These are phyloP conservation scores for Ustilago trichophora DNA, from an alignment of 1,284 basidiomycete genomes.

Conservation along the genomic window DNA sequence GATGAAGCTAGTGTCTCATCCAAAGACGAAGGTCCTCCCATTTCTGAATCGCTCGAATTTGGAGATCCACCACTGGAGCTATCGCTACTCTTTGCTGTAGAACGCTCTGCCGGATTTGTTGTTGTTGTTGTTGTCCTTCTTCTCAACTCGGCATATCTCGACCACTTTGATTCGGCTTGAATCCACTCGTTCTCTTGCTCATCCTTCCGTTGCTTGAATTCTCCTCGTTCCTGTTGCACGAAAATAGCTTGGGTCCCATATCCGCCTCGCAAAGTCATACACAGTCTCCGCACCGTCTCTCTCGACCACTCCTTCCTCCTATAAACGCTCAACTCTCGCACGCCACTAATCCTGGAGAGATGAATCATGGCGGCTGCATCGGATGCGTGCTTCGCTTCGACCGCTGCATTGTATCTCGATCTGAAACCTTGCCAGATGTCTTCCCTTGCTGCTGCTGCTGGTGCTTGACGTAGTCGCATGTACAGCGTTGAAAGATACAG, in stretches of 20 bases:
- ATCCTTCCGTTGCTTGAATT: background rate
- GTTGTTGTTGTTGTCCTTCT: background rate
- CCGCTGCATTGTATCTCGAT: background rate
- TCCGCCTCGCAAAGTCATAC: background rate
- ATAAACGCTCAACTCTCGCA: conserved; percentile 25
- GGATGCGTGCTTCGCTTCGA: conserved; percentile 15
- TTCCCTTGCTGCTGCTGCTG: background rate
- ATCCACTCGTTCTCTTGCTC: background rate
- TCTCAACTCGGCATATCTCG: conserved; percentile 12
- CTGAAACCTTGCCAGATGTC: conserved; percentile 15
- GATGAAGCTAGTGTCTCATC: conserved; percentile 43
- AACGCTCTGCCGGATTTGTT: too few relatives aligned
- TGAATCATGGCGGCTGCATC: conserved; percentile 28
- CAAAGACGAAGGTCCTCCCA: conserved; percentile 16
- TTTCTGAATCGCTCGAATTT: conserved; percentile 38
- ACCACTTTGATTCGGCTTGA: background rate
- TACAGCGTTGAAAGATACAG: conserved; percentile 19
- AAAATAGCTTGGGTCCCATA: conserved; percentile 21
- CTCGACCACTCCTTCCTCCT: background rate
- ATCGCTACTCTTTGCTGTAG: too few relatives aligned
- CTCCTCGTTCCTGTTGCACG: background rate
- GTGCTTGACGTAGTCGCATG: background rate
- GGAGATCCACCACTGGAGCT: too few relatives aligned
- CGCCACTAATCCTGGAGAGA: conserved; percentile 22
- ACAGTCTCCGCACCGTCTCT: conserved; percentile 1